These are phyloP conservation scores for Thermothielavioides terrestris DNA, from an alignment of 495 filamentous ascomycete genomes.

Conservation along the genomic window DNA sequence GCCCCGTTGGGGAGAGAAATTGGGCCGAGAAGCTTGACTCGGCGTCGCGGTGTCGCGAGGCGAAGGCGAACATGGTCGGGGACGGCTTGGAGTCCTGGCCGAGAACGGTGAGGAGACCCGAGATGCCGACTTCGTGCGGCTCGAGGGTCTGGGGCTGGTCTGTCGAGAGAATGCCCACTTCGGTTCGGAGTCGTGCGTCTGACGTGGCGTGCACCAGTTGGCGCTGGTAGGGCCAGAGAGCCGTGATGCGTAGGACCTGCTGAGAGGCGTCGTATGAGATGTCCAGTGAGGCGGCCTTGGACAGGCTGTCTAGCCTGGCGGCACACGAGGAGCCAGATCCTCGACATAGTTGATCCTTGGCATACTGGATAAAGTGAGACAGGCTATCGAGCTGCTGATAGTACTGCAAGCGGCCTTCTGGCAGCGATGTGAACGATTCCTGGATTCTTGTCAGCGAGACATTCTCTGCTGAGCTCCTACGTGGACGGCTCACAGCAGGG, in stretches of 20 bases:
- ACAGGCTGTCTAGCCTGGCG: conserved; percentile 25
- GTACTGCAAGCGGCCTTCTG: conserved; percentile 62
- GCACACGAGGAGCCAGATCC: conserved; percentile 27
- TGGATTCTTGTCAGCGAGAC: conserved; percentile 27
- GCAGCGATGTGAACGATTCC: conserved; percentile 60
- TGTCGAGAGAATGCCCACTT: conserved; percentile 71
- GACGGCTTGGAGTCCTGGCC: conserved; percentile 59
- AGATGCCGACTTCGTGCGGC: conserved; percentile 63
- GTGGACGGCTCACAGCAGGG: conserved; percentile 33
- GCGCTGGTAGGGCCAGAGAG: conserved; percentile 45
- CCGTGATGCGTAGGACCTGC: conserved; percentile 52
- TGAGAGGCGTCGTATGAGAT: conserved; percentile 69
- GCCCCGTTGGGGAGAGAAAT: conserved; percentile 65
- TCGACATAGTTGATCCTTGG: conserved; percentile 49
- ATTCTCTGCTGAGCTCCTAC: not conserved
- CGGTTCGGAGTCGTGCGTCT: conserved; percentile 39
- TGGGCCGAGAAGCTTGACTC: conserved; percentile 37
- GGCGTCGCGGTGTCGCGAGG: conserved; percentile 67
- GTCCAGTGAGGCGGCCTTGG: conserved; percentile 56
- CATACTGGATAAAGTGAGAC: conserved; percentile 46
- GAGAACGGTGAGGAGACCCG: conserved; percentile 70
- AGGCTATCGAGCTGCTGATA: conserved; percentile 53
- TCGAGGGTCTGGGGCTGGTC: conserved; percentile 54
- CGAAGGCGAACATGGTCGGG: conserved; percentile 80
- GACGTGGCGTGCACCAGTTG: conserved; percentile 34